phyloP scores from a whole-genome alignment of 495 filamentous ascomycete genomes.

The Schizothecium vesticola region DNA sequence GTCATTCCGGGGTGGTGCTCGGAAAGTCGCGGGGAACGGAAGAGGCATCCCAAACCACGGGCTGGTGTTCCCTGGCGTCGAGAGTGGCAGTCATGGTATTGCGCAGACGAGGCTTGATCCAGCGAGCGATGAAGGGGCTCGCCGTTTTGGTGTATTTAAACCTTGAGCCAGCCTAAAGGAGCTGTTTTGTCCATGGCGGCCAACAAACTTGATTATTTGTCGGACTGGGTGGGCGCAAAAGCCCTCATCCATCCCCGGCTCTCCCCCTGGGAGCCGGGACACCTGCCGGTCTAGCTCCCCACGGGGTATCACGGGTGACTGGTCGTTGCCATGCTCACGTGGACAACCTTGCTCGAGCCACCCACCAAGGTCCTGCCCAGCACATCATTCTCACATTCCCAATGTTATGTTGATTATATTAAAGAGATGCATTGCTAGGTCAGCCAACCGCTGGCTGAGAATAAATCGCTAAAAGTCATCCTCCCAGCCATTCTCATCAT shows the following conservation, averaged over 20 bases:
- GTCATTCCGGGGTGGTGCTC: not conserved
- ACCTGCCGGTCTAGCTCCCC: not conserved
- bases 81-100: not conserved
- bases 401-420: too few relatives aligned
- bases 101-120: not conserved
- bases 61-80: not conserved
- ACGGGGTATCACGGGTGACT: not conserved
- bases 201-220: not conserved
- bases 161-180: not conserved
- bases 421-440: not conserved
- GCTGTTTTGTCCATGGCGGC: not conserved
- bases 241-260: not conserved
- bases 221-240: not conserved
- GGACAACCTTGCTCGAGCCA: not conserved
- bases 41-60: not conserved
- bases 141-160: not conserved
- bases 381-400: not conserved
- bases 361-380: not conserved
- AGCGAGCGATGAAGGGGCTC: too few relatives aligned
- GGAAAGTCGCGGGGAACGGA: constrained; percentile 20
- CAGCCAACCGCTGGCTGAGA: not conserved
- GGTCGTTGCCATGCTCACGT: not conserved
- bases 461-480: not conserved
- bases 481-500: not conserved
- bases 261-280: not conserved